phyloP scores from a whole-genome alignment of 1,284 basidiomycete species.

The Anthracocystis panici-leucophaei region DNA sequence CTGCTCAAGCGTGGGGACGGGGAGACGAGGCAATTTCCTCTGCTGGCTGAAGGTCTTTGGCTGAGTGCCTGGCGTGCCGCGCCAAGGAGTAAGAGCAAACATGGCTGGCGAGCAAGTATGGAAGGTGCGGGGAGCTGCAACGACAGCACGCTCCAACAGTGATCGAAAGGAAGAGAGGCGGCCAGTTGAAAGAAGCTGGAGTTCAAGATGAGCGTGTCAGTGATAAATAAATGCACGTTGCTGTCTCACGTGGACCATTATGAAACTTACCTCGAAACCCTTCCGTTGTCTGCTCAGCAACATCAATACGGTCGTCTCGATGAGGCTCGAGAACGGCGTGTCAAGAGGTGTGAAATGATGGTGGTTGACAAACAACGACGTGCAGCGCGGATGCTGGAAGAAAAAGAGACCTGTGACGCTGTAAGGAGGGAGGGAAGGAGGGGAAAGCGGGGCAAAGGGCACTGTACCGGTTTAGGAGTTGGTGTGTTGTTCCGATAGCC shows the following conservation, averaged over 20 bases:
- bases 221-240: not conserved
- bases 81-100: slow-evolving; percentile 70
- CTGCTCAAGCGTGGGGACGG: slow-evolving; percentile 82
- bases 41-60: slow-evolving; percentile 71
- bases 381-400: slow-evolving; percentile 6
- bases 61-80: slow-evolving; percentile 49
- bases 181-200: slow-evolving; percentile 37
- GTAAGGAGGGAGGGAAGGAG: not conserved
- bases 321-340: slow-evolving; percentile 26
- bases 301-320: slow-evolving; percentile 44
- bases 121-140: slow-evolving; percentile 29
- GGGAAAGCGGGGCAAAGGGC: slow-evolving; percentile 3
- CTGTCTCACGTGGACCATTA: too few species aligned
- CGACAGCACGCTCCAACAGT: slow-evolving; percentile 15
- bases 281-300: slow-evolving; percentile 49
- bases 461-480: slow-evolving; percentile 27
- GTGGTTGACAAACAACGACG: slow-evolving; percentile 6
- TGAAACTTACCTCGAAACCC: slow-evolving; percentile 37
- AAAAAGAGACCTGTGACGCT: slow-evolving; percentile 2
- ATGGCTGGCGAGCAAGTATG: slow-evolving; percentile 54
- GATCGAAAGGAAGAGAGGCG: slow-evolving; percentile 23
- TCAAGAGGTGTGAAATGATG: slow-evolving; percentile 1
- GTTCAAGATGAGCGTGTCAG: slow-evolving; percentile 4
- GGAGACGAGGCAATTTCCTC: slow-evolving; percentile 76
- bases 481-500: slow-evolving; percentile 3